A percentile compares a stretch with the other conserved stretches of the same genome.
These are phyloP conservation scores for Zygoascus flipseniorum DNA, from an alignment of 805 yeast species.

Conservation along the genomic window DNA sequence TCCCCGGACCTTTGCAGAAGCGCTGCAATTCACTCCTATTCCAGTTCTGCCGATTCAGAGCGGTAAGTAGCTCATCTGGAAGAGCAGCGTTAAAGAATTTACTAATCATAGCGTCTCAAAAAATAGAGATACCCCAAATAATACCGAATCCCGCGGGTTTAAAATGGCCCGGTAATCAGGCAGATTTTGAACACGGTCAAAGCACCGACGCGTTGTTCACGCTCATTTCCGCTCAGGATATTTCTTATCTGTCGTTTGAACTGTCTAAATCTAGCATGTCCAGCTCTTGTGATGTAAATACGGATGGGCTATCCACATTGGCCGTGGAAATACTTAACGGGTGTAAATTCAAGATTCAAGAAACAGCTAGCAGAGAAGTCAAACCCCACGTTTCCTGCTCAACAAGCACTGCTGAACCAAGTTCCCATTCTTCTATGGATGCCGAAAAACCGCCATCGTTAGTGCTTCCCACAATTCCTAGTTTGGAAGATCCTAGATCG, in stretches of 20 bases:
- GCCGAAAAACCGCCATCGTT: neutral
- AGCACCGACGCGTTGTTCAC: too few relatives aligned
- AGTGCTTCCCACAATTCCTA: neutral
- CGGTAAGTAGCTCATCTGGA: neutral
- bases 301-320: neutral
- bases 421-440: neutral
- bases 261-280: neutral
- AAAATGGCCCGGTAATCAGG: neutral
- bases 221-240: neutral
- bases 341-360: neutral
- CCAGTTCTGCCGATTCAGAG: neutral
- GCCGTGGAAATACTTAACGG: neutral
- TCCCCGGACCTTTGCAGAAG: conserved; percentile 1
- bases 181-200: neutral
- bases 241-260: neutral
- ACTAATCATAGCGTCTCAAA: neutral
- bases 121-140: neutral
- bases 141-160: neutral
- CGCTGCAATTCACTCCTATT: neutral
- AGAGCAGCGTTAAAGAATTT: neutral
- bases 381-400: neutral
- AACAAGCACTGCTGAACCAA: neutral
- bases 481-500: neutral
- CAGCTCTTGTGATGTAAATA: neutral
- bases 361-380: neutral